phyloP scores from a whole-genome alignment of 768 basidiomycete species.

The Pulveroboletus ravenelii region DNA sequence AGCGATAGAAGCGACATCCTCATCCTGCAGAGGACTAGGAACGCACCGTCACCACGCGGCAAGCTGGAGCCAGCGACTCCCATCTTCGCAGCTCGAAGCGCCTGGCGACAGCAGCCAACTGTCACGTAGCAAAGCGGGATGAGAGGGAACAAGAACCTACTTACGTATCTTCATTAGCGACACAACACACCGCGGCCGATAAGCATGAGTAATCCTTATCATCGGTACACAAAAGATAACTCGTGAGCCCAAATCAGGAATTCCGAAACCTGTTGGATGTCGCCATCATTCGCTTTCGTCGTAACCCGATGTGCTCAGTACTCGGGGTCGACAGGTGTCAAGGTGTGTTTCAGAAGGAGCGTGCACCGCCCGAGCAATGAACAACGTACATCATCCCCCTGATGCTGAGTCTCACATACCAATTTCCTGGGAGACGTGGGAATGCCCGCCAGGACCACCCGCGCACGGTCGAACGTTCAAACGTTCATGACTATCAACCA shows the following conservation, averaged over 20 bases:
- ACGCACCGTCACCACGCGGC: background rate
- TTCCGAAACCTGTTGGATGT: background rate
- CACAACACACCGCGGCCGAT: background rate
- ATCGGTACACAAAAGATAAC: background rate
- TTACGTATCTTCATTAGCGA: slow-evolving; percentile 7
- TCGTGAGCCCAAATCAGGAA: background rate
- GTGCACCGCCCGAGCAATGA: background rate
- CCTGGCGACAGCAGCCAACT: background rate
- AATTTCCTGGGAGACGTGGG: background rate
- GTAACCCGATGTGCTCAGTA: background rate
- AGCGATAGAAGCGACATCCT: too few species aligned
- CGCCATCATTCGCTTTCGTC: background rate
- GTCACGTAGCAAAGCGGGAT: background rate
- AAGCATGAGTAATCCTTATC: slow-evolving; percentile 15
- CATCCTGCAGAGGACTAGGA: background rate
- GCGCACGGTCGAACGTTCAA: background rate
- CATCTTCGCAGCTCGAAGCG: background rate
- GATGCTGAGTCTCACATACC: background rate
- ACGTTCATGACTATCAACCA: too few species aligned
- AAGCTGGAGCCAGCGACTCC: background rate
- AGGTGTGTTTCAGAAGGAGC: slow-evolving; percentile 5
- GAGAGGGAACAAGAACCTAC: background rate
- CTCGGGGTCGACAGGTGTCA: slow-evolving; percentile 6
- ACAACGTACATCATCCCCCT: background rate
- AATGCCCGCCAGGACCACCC: background rate